phyloP scores from a whole-genome alignment of 306 rosid genomes.

The Arachis hypogaea region DNA sequence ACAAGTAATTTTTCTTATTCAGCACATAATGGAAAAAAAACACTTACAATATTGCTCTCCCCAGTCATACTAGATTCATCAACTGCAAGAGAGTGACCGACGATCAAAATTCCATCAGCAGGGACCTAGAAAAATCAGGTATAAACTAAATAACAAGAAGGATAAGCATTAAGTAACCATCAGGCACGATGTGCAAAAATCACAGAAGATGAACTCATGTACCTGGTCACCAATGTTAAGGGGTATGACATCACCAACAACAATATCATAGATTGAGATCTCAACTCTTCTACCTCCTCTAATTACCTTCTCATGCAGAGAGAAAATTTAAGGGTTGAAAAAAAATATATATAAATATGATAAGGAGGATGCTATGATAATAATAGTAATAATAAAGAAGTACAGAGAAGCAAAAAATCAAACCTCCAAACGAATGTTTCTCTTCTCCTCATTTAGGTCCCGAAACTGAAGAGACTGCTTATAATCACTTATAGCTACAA shows the following conservation, averaged over 20 bases:
- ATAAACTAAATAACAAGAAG: constrained; percentile 30
- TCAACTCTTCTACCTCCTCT: constrained; percentile 81
- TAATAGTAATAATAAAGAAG: not conserved
- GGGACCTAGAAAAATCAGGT: constrained; percentile 61
- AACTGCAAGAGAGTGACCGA: constrained; percentile 79
- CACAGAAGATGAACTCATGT: constrained; percentile 14
- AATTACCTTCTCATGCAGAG: constrained; percentile 55
- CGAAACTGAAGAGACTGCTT: constrained; percentile 89
- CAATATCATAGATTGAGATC: constrained; percentile 78
- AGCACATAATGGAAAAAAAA: constrained; percentile 19
- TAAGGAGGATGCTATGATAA: not conserved
- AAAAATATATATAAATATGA: not conserved
- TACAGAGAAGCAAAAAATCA: constrained; percentile 14
- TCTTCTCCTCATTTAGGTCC: constrained; percentile 84
- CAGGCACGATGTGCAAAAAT: constrained; percentile 27
- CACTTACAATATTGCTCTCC: constrained; percentile 86
- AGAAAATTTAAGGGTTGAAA: constrained; percentile 9
- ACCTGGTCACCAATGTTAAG: constrained; percentile 88
- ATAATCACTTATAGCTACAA: constrained; percentile 81
- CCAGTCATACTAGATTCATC: constrained; percentile 96
- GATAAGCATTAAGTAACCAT: constrained; percentile 26
- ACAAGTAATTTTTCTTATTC: not conserved
- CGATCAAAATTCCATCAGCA: constrained; percentile 79
- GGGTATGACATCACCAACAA: constrained; percentile 85
- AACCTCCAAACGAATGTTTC: constrained; percentile 83